Conservation (phyloP, 176 grass and related monocot genomes). For the Bonia amplexicaulis region DNA sequence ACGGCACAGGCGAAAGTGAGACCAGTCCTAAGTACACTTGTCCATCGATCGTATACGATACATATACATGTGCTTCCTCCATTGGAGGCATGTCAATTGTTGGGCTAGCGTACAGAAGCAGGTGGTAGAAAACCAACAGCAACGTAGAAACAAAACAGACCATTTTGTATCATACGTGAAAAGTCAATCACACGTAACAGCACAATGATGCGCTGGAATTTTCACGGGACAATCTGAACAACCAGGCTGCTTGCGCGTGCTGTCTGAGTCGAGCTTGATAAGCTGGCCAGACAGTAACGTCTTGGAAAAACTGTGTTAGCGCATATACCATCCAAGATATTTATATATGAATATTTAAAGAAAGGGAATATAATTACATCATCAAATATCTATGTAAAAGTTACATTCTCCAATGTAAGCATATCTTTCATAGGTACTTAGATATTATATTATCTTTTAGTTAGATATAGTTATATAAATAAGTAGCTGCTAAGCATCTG, state of each 20-base stretch:
- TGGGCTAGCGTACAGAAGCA: too few relatives aligned
- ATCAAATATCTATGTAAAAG: too few relatives aligned
- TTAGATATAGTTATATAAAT: too few relatives aligned
- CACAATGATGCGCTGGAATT: not conserved
- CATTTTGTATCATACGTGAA: not conserved
- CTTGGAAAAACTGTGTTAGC: not conserved
- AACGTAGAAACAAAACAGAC: not conserved
- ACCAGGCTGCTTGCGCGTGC: not conserved
- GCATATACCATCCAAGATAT: too few relatives aligned
- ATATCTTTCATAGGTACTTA: too few relatives aligned
- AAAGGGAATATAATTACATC: too few relatives aligned
- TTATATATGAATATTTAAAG: too few relatives aligned
- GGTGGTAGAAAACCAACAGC: not conserved
- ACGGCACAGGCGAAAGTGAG: not conserved
- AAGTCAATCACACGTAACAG: not conserved
- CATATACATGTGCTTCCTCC: not conserved
- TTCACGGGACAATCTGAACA: not conserved
- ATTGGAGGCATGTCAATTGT: not conserved
- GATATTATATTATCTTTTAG: too few relatives aligned
- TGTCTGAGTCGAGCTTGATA: not conserved
- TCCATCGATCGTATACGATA: not conserved
- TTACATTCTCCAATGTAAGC: too few relatives aligned
- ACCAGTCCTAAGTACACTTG: not conserved
- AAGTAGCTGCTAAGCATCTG: too few relatives aligned
- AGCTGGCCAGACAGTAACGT: not conserved